Evolutionary conservation across 805 yeast species (phyloP).

Genomic region (Cyberlindnera suaveolens): DNA sequence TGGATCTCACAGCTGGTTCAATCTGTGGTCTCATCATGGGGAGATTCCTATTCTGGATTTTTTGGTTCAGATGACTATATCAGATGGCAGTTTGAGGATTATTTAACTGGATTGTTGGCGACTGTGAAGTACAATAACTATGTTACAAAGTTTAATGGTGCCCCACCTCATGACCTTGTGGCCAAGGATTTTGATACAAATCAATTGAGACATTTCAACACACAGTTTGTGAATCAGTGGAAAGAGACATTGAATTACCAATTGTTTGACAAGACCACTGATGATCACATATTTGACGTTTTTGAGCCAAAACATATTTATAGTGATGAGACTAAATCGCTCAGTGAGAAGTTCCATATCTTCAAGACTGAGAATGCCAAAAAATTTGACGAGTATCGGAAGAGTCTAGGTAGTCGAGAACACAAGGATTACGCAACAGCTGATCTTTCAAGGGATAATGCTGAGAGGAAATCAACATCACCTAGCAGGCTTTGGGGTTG

Average conservation of each 20-base stretch:
- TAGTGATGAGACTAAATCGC: conserved; percentile 15
- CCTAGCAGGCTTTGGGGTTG: conserved; percentile 18
- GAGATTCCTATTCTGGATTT: conserved; percentile 39
- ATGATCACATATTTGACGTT: conserved; percentile 62
- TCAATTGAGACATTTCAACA: conserved; percentile 36
- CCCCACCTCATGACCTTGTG: conserved; percentile 27
- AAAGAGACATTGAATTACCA: conserved; percentile 45
- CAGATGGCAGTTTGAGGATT: conserved; percentile 85
- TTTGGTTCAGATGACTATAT: conserved; percentile 84
- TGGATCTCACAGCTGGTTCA: conserved; percentile 59
- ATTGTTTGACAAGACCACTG: conserved; percentile 51
- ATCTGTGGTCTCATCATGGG: conserved; percentile 31
- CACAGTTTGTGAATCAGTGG: conserved; percentile 47
- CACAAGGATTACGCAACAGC: background rate
- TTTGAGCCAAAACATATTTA: conserved; percentile 42
- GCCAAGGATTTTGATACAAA: conserved; percentile 24
- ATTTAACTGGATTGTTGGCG: conserved; percentile 68
- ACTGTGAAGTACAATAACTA: conserved; percentile 66
- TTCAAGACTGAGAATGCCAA: conserved; percentile 26
- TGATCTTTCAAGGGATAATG: background rate
- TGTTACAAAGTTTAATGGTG: conserved; percentile 31
- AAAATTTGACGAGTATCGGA: conserved; percentile 19
- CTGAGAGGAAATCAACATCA: conserved; percentile 7
- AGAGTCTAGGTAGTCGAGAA: conserved; percentile 2
- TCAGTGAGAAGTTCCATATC: conserved; percentile 25